Evolutionary conservation across 2,329 filamentous ascomycete genomes (phyloP), one percentile per base, ranked within the genome.

Genomic region (Aspergillus chevalieri): DNA sequence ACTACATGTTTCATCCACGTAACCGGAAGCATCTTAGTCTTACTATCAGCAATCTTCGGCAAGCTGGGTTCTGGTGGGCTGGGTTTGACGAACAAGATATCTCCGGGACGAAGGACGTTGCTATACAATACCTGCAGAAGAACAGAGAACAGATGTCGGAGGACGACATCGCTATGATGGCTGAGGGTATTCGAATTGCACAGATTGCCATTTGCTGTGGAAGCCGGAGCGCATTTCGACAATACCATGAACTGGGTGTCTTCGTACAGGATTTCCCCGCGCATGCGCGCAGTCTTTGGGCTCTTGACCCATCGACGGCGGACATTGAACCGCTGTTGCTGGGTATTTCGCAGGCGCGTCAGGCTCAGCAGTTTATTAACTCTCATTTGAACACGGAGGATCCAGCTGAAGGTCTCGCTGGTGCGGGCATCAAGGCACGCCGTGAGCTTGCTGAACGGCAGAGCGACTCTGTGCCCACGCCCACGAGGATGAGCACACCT

Each of bases 1-100:
- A 96, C 64, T 96, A 95, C 63, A 85, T 97, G 55, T 96, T 96
- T 59, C 87, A 95, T 59, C 79, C 81, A 0, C 82, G 79, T 10
- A 91, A 91, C 58, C 74, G 80, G 26, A 85, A 83, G 53, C 77
- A 78, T 36, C 73, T 95, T 10, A 71, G 84, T 22, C 75, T 81
- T 47, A 73, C 95, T 2, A 85, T 95, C 4, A 79, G 78, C 48
- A 95, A 96, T 61, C 68, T 95, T 42, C 82, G 89, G 15, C 86
- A 93, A 62, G 85, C 88, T 6, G 89, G 87, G 44, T 95, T 95
- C 62, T 94, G 92, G 66, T 91, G 88, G 70, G 85, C 85, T 0
- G 91, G 90, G 44, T 90, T 86, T 59, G 81, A 43, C 9, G 10
- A 82, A 0, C 67, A 73, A 6, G 82, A 90, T 49, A 79, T 95